Conservation (phyloP, 768 basidiomycete genomes). For the Podaxis sp. region DNA sequence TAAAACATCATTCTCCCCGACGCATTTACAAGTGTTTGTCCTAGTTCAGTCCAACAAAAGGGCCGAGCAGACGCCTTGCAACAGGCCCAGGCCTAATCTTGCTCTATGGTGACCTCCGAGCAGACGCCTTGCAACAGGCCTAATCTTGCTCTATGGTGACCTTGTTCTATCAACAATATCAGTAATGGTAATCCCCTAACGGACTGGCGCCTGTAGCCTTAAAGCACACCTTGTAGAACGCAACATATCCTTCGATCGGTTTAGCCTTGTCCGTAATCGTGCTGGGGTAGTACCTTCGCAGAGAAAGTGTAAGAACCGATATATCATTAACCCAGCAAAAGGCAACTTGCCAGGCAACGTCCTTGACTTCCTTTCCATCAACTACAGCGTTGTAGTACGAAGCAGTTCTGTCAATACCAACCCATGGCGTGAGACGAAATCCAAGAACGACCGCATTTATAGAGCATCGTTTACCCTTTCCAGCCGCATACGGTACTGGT, state of each 20-base stretch:
- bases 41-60: too few relatives aligned
- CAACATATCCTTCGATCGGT: constrained; percentile 61
- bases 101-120: constrained; percentile 32
- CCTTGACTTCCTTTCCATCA: constrained; percentile 39
- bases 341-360: constrained; percentile 59
- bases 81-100: not conserved
- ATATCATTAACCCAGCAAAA: not conserved
- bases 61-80: not conserved
- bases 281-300: constrained; percentile 61
- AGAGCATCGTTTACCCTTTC: constrained; percentile 54
- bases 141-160: constrained; percentile 25
- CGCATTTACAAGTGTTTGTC: too few relatives aligned
- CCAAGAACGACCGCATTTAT: not conserved
- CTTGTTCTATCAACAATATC: constrained; percentile 28
- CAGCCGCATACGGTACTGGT: constrained; percentile 55
- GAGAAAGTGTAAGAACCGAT: not conserved
- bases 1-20: too few relatives aligned
- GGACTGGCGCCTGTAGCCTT: not conserved
- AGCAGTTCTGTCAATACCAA: constrained; percentile 38
- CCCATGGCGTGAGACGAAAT: not conserved
- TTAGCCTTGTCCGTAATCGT: constrained; percentile 50
- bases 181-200: not conserved
- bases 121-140: not conserved
- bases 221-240: constrained; percentile 69
- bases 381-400: constrained; percentile 60